Percentiles rank a stretch among this genome's conserved stretches.
Evolutionary conservation across 768 basidiomycete species (phyloP).

Genomic region (Baorangia bicolor): DNA sequence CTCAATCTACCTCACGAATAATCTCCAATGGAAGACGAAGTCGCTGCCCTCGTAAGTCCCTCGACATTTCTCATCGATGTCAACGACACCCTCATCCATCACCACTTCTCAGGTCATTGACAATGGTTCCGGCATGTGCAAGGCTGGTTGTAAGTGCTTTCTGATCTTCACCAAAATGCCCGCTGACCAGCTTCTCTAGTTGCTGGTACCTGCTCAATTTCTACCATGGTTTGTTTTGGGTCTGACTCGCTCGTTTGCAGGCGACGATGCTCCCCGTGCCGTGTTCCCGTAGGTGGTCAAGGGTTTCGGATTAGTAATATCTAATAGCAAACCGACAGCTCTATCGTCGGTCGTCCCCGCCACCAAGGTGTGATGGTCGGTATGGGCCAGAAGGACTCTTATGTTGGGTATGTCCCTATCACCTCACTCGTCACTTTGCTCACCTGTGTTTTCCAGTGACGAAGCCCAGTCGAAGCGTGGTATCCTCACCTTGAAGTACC

Average conservation of each 20-base stretch:
- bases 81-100: background rate
- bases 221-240: background rate
- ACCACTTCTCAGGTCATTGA: constrained; percentile 66
- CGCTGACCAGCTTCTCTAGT: constrained; percentile 40
- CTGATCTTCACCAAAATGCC: constrained; percentile 6
- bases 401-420: constrained; percentile 66
- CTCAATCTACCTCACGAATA: constrained; percentile 25
- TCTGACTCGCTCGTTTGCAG: constrained; percentile 39
- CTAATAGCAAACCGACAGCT: constrained; percentile 43
- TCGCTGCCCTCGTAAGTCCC: constrained; percentile 50
- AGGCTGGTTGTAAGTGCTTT: constrained; percentile 87
- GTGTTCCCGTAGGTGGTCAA: constrained; percentile 83
- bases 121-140: constrained; percentile 99
- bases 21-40: constrained; percentile 60
- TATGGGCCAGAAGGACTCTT: constrained; percentile 96
- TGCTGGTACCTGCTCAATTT: constrained; percentile 48
- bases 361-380: constrained; percentile 97
- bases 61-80: background rate
- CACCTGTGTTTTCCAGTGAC: constrained; percentile 49
- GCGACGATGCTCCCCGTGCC: constrained; percentile 87
- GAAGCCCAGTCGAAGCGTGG: constrained; percentile 95
- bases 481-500: constrained; percentile 91
- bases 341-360: constrained; percentile 92
- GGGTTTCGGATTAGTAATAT: constrained; percentile 1
- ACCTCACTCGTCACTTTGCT: constrained; percentile 11